Evolutionary conservation across 2,329 filamentous ascomycete genomes (phyloP).

Genomic region (Myriosclerotinia scirpicola): DNA sequence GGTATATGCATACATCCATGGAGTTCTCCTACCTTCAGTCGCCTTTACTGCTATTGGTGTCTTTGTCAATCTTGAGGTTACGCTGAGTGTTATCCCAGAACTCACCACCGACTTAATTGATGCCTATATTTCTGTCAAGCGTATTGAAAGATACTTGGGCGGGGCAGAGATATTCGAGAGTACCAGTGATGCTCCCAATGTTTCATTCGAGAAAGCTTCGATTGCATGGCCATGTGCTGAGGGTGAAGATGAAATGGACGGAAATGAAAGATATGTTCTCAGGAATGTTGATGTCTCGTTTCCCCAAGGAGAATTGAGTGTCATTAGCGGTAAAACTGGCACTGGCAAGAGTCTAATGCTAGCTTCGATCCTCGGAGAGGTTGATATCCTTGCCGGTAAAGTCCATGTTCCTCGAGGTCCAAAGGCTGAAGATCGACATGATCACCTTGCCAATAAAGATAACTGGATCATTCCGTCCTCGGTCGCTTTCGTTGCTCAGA

Average conservation of each 20-base stretch:
- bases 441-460: conserved; percentile 57
- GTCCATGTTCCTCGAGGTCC: conserved; percentile 57
- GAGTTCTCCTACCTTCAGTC: conserved; percentile 65
- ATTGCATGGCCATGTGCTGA: conserved; percentile 76
- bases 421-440: conserved; percentile 55
- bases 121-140: conserved; percentile 68
- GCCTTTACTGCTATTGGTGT: conserved; percentile 78
- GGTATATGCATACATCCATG: conserved; percentile 64
- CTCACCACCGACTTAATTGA: conserved; percentile 70
- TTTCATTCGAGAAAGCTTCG: conserved; percentile 65
- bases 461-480: conserved; percentile 70
- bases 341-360: conserved; percentile 76
- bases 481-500: conserved; percentile 72
- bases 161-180: conserved; percentile 61
- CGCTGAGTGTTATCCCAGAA: conserved; percentile 70
- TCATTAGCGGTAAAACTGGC: conserved; percentile 76
- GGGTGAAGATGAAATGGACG: conserved; percentile 53
- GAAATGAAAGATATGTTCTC: conserved; percentile 63
- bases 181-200: conserved; percentile 55
- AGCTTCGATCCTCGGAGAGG: conserved; percentile 72
- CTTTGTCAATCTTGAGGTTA: conserved; percentile 71
- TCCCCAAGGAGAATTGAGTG: conserved; percentile 66
- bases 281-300: conserved; percentile 65
- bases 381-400: conserved; percentile 63
- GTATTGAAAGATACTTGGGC: conserved; percentile 70